phyloP scores from a whole-genome alignment of 2,329 filamentous ascomycete species.

The Verticillium klebahnii region DNA sequence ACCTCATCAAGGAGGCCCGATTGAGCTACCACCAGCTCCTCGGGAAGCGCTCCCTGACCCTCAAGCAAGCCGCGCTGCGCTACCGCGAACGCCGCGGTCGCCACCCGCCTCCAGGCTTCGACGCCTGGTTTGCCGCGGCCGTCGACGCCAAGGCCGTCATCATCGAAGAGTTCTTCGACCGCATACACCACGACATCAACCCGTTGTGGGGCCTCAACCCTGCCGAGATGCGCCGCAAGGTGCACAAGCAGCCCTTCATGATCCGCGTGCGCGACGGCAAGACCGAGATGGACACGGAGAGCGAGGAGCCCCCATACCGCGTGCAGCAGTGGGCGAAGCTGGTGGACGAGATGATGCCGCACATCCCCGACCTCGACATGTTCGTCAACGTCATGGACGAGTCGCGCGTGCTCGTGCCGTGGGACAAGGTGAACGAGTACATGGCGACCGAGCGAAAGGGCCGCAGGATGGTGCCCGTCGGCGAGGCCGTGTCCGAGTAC shows the following conservation, averaged over 20 bases:
- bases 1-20: slow-evolving; percentile 41
- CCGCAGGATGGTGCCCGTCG: slow-evolving; percentile 29
- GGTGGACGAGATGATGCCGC: slow-evolving; percentile 17
- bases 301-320: slow-evolving; percentile 1
- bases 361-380: slow-evolving; percentile 50
- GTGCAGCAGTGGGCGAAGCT: slow-evolving; percentile 3
- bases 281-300: slow-evolving; percentile 10
- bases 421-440: slow-evolving; percentile 42
- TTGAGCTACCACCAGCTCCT: slow-evolving; percentile 34
- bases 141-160: slow-evolving; percentile 46
- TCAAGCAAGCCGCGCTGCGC: slow-evolving; percentile 46
- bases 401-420: slow-evolving; percentile 46
- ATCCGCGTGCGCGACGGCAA: slow-evolving; percentile 41
- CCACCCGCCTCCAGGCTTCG: slow-evolving; percentile 59
- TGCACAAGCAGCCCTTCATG: slow-evolving; percentile 32
- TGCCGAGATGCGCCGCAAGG: slow-evolving; percentile 24
- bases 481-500: slow-evolving; percentile 31
- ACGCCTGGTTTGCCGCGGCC: slow-evolving; percentile 54
- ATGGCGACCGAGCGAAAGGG: slow-evolving; percentile 33
- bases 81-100: slow-evolving; percentile 53
- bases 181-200: slow-evolving; percentile 57
- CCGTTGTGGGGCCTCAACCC: slow-evolving; percentile 55
- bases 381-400: slow-evolving; percentile 49
- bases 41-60: slow-evolving; percentile 37
- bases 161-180: slow-evolving; percentile 59